phyloP scores from a whole-genome alignment of 139 green algal species.

The Tetradesmus obliquus region DNA sequence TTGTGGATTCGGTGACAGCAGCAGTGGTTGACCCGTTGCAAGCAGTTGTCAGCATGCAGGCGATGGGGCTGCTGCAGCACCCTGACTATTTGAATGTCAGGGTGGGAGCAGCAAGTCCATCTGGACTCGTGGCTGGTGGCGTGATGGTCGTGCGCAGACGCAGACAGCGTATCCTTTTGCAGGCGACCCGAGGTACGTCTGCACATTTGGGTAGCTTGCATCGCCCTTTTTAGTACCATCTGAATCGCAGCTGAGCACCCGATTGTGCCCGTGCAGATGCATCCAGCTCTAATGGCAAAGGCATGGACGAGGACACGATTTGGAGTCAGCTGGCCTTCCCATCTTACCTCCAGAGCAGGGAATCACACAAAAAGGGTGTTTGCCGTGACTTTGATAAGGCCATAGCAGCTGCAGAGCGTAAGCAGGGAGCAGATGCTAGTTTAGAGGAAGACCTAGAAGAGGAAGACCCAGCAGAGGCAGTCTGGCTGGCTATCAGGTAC shows the following conservation, averaged over 20 bases:
- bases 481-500: conserved; percentile 41
- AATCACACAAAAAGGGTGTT: conserved; percentile 11
- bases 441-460: neutral
- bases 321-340: conserved; percentile 42
- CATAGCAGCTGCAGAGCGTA: conserved; percentile 28
- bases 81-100: no score
- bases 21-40: no score
- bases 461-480: neutral
- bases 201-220: neutral
- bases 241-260: neutral
- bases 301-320: conserved; percentile 43
- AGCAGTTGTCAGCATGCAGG: no score
- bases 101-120: no score
- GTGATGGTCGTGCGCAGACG: neutral
- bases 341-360: conserved; percentile 37
- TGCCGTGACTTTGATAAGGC: conserved; percentile 44
- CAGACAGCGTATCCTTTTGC: neutral
- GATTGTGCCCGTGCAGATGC: neutral
- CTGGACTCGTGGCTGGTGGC: neutral
- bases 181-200: neutral
- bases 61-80: no score
- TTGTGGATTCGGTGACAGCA: no score
- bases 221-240: neutral
- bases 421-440: neutral
- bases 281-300: neutral